Evolutionary conservation across 2,329 filamentous ascomycete species (phyloP).

Genomic region (Aureobasidium lini): DNA sequence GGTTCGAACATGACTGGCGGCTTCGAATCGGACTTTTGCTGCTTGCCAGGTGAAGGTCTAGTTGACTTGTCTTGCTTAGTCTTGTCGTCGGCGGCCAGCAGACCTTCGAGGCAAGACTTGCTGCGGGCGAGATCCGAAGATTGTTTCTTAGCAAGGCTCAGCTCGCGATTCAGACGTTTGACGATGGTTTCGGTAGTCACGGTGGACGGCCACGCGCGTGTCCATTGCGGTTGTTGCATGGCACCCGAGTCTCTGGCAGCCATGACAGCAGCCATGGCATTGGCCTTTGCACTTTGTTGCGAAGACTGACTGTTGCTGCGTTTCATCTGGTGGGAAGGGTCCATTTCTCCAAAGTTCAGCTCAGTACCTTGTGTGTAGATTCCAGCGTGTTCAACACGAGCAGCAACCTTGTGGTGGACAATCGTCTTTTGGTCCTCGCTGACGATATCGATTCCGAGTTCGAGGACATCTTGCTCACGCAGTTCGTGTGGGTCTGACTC

Average conservation of each 20-base stretch:
- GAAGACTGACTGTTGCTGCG: conserved; percentile 43
- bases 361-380: conserved; percentile 68
- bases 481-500: conserved; percentile 95
- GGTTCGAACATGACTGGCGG: conserved; percentile 71
- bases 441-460: conserved; percentile 96
- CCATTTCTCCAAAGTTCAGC: conserved; percentile 85
- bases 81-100: conserved; percentile 63
- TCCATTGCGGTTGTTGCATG: conserved; percentile 57
- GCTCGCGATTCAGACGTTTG: conserved; percentile 76
- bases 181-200: conserved; percentile 93
- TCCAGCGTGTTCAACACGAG: conserved; percentile 92
- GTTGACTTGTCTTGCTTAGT: conserved; percentile 39
- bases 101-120: conserved; percentile 68
- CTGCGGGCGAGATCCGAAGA: conserved; percentile 78
- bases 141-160: conserved; percentile 82
- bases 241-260: conserved; percentile 39
- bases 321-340: conserved; percentile 62
- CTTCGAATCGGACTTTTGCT: conserved; percentile 62
- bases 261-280: conserved; percentile 17
- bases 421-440: conserved; percentile 98
- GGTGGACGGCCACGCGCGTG: conserved; percentile 79
- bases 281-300: conserved; percentile 18
- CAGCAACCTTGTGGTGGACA: conserved; percentile 95
- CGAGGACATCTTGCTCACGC: conserved; percentile 82
- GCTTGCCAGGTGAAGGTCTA: conserved; percentile 44